Percentiles rank a stretch among this genome's conserved stretches.
Evolutionary conservation across 345 rosid genomes (phyloP).

Genomic region (Pugionium dolabratum): DNA sequence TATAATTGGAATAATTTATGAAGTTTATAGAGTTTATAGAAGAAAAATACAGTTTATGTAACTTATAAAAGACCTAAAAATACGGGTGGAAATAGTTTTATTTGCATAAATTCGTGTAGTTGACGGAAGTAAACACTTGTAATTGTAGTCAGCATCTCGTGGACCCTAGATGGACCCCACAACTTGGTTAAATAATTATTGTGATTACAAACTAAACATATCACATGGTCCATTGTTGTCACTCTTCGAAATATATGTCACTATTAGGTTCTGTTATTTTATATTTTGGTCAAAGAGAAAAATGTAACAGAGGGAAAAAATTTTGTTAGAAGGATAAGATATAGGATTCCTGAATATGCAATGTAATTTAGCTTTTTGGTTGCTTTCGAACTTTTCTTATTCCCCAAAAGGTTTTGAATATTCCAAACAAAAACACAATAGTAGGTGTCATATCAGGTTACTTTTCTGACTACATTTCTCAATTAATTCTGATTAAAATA

Average conservation of each 20-base stretch:
- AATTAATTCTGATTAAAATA: not conserved
- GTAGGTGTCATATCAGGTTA: slow-evolving; percentile 20
- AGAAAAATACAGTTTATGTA: too few species aligned
- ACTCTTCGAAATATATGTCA: slow-evolving; percentile 9
- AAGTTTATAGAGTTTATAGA: too few species aligned
- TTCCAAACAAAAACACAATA: slow-evolving; percentile 13
- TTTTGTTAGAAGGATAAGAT: slow-evolving; percentile 20
- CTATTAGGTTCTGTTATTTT: slow-evolving; percentile 1
- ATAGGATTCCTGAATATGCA: slow-evolving; percentile 36
- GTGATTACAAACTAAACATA: not conserved
- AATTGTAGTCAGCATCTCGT: slow-evolving; percentile 25
- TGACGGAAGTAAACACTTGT: too few species aligned
- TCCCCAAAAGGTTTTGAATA: slow-evolving; percentile 4
- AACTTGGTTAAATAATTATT: slow-evolving; percentile 14
- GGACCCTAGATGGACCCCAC: slow-evolving; percentile 33
- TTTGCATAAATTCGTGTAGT: too few species aligned
- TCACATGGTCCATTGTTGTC: slow-evolving; percentile 36
- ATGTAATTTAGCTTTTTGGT: slow-evolving; percentile 32
- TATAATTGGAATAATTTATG: too few species aligned
- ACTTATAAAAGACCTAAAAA: too few species aligned
- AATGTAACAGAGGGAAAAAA: not conserved
- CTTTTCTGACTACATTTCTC: not conserved
- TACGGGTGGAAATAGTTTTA: too few species aligned
- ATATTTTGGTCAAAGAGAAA: not conserved
- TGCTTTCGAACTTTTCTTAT: slow-evolving; percentile 31